Evolutionary conservation across 2,329 filamentous ascomycete genomes (phyloP).

Genomic region (Fusarium piperis): DNA sequence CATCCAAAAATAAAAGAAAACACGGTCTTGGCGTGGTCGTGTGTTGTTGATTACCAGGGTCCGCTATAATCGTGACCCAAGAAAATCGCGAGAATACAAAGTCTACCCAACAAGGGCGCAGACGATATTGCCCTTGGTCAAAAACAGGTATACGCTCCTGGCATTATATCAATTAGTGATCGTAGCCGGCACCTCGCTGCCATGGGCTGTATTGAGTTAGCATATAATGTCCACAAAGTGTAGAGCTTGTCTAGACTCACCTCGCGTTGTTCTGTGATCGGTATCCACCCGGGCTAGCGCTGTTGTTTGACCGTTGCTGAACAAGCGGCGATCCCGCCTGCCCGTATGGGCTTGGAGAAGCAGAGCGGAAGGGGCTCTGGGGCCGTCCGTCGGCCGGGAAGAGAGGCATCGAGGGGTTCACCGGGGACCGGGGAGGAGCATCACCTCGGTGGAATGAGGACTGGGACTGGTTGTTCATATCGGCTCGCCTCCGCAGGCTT

Average conservation of each 20-base stretch:
- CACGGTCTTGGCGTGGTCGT: conserved; percentile 18
- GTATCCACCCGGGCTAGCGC: conserved; percentile 47
- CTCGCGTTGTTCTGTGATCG: conserved; percentile 53
- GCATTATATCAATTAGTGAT: conserved; percentile 44
- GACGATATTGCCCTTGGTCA: conserved; percentile 32
- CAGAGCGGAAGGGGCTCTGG: conserved; percentile 49
- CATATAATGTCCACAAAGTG: not conserved
- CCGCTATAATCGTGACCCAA: conserved; percentile 4
- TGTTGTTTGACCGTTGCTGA: conserved; percentile 47
- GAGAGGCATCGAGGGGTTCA: conserved; percentile 55
- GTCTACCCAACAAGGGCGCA: conserved; percentile 14
- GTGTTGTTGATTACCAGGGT: conserved; percentile 8
- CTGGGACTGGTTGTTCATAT: conserved; percentile 46
- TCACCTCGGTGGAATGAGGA: conserved; percentile 45
- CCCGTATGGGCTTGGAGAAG: conserved; percentile 49
- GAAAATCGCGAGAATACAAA: conserved; percentile 23
- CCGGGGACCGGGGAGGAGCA: conserved; percentile 49
- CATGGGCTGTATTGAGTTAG: conserved; percentile 50
- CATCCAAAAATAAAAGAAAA: conserved; percentile 33
- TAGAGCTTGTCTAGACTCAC: conserved; percentile 36
- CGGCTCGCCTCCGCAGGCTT: conserved; percentile 49
- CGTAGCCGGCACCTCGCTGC: conserved; percentile 58
- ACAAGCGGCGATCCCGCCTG: conserved; percentile 44
- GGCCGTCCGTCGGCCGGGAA: conserved; percentile 52
- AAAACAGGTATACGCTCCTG: conserved; percentile 18